Base-by-base conservation (phyloP, 345 rosid species). In the Dimocarpus longan region DNA sequence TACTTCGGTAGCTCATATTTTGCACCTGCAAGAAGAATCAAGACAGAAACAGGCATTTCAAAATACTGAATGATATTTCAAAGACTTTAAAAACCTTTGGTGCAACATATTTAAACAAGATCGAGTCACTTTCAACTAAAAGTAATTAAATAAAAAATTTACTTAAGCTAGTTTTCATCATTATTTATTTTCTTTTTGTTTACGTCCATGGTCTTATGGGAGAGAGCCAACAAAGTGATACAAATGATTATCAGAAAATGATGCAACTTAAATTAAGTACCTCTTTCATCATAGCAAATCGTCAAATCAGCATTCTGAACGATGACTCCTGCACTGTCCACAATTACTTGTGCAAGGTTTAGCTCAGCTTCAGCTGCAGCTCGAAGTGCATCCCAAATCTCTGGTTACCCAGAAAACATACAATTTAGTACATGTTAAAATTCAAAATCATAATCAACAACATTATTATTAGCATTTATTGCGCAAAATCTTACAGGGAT, bases 321-420 rank as follows among this genome's bases (percentile, higher is more conserved):
- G 52, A 92, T 96, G 77, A 90, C 94, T 24, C 98, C 98, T 7
- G 97, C 97, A 70, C 97, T 92, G 60, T 90, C 97, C 79, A 95
- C 89, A 39, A 92, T 92, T 75, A 95, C 93, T 83, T 92, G 95
- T 0, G 95, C 94, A 82, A 90, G 91, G 66, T 80, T 66, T 63
- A 90, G 62, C 54, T 95, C 98, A 76, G 93, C 92, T 82, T 92
- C 98, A 15, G 93, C 89, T 4, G 98, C 98, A 79, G 91, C 98
- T 8, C 92, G 93, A 64, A 95, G 97, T 26, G 98, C 98, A 65
- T 93, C 97, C 98, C 98, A 95, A 70, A 95, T 91, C 88, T 93
- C 98, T 95, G 88, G 8, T 62, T n/a, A 10, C 2, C n/a, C 50
- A 19, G 32, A 32, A 76, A 46, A 26, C 43, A 50, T 11, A 76